Conservation (phyloP, 1,284 basidiomycete species). For the Boletus sp. region DNA sequence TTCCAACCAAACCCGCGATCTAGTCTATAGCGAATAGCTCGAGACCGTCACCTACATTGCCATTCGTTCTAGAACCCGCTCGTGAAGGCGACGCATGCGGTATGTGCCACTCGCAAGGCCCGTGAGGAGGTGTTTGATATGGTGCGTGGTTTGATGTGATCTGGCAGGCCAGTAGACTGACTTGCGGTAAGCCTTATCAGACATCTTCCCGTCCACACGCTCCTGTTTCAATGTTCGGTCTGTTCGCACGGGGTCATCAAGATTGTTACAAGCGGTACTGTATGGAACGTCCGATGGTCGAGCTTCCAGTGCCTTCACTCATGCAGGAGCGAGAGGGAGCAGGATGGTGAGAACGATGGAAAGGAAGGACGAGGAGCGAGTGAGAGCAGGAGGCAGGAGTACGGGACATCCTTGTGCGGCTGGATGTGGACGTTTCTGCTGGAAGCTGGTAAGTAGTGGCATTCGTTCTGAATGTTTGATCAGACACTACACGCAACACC, state of each 20-base stretch:
- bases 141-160: conserved; percentile 45
- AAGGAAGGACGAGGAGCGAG: conserved; percentile 1
- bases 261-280: conserved; percentile 69
- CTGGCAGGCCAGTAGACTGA: neutral
- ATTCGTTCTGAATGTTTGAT: neutral
- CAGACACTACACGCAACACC: neutral
- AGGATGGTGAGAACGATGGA: conserved; percentile 15
- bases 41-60: conserved; percentile 66
- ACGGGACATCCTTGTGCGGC: conserved; percentile 57
- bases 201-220: conserved; percentile 65
- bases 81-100: conserved; percentile 43
- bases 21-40: conserved; percentile 40
- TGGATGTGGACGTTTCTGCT: conserved; percentile 66
- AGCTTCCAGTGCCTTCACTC: conserved; percentile 30
- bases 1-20: neutral
- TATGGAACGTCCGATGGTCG: conserved; percentile 49
- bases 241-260: conserved; percentile 75
- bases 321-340: conserved; percentile 29
- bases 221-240: conserved; percentile 68
- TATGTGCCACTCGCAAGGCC: conserved; percentile 56
- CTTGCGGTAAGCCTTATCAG: conserved; percentile 36
- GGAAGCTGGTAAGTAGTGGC: conserved; percentile 27
- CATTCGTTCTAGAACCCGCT: conserved; percentile 35
- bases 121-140: conserved; percentile 62
- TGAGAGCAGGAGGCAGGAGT: conserved; percentile 10